Conservation (phyloP, 768 basidiomycete species). For the Calocybe cyanea region DNA sequence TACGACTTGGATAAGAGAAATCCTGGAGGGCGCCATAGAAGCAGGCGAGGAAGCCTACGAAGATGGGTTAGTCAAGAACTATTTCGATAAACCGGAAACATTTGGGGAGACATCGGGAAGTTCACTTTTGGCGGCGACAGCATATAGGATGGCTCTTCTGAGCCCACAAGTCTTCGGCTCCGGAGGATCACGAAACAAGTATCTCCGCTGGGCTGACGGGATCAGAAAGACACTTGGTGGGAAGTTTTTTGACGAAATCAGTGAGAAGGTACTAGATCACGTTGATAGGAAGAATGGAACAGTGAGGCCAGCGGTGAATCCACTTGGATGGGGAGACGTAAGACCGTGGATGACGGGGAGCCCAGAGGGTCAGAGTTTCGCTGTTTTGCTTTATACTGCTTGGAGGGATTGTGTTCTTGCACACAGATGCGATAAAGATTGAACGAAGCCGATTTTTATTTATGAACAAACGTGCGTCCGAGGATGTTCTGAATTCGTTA, state of each 20-base stretch:
- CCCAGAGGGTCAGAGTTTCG: conserved; percentile 36
- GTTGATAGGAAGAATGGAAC: conserved; percentile 28
- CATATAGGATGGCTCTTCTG: conserved; percentile 31
- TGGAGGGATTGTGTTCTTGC: conserved; percentile 34
- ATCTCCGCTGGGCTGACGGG: conserved; percentile 34
- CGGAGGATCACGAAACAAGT: conserved; percentile 6
- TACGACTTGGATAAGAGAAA: conserved; percentile 22
- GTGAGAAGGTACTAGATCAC: conserved; percentile 14
- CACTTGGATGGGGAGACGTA: conserved; percentile 28
- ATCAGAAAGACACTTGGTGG: conserved; percentile 25
- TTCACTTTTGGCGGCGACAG: conserved; percentile 18
- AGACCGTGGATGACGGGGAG: conserved; percentile 31
- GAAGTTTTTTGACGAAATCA: conserved; percentile 3
- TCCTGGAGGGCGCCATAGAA: conserved; percentile 19
- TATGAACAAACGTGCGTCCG: too few relatives aligned
- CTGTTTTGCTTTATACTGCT: conserved; percentile 33
- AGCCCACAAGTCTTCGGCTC: conserved; percentile 24
- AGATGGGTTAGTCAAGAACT: conserved; percentile 16
- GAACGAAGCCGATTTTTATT: too few relatives aligned
- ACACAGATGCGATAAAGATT: neutral
- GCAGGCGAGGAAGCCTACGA: conserved; percentile 11
- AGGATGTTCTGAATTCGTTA: too few relatives aligned
- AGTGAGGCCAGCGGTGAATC: conserved; percentile 34
- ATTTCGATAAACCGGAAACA: conserved; percentile 13
- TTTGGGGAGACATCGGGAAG: conserved; percentile 23